Base-by-base conservation (phyloP, 371 early-diverging fungal genomes). In the Nosema granulosis region DNA sequence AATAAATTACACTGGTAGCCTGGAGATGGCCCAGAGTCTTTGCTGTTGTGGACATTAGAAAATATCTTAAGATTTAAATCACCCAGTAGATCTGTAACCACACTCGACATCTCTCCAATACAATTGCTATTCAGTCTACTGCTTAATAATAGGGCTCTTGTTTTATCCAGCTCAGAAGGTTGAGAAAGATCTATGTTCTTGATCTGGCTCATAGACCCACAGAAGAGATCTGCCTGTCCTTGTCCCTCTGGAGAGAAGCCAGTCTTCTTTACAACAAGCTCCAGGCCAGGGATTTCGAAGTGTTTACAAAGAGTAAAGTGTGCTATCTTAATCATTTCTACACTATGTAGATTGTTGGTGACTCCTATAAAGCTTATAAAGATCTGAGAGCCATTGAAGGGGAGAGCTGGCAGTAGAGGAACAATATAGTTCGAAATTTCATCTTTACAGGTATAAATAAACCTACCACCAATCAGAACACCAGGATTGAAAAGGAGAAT, bases 171-270 rank as follows among this genome's bases (percentile, higher is more conserved):
- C 26, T 93, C 92, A 69, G 89, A 89, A 32, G 4, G 18, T 31
- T 93, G 92, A 6, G 87, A 84, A 71, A 92, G 88, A 80, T 90
- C 88, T 49, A 91, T 84, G 43, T 93, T 90, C 74, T 89, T 89
- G 59, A 95, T 83, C n/a, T 88, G 84, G 16, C 90, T 88, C 59
- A 93, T 88, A 58, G 87, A 87, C 2, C 91, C 90, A 83, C 94
- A 93, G 20, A 87, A 86, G 80, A 97, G 93, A 34, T 85, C 82
- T 59, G 94, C 88, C 75, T 92, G 90, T 67, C 97, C 96, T 2
- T 96, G 93, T 68, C 95, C 97, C 58, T 89, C 84, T 12, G 96
- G 96, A n/a, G 90, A 88, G 34, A 94, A 92, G 13, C 96, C 97
- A 62, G 96, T 88, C 76, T 89, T 91, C 29, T 88, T 88, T 69